These are phyloP conservation scores for Tillandsia fasciculata DNA, from an alignment of 176 grass and related monocot species.

Conservation along the genomic window DNA sequence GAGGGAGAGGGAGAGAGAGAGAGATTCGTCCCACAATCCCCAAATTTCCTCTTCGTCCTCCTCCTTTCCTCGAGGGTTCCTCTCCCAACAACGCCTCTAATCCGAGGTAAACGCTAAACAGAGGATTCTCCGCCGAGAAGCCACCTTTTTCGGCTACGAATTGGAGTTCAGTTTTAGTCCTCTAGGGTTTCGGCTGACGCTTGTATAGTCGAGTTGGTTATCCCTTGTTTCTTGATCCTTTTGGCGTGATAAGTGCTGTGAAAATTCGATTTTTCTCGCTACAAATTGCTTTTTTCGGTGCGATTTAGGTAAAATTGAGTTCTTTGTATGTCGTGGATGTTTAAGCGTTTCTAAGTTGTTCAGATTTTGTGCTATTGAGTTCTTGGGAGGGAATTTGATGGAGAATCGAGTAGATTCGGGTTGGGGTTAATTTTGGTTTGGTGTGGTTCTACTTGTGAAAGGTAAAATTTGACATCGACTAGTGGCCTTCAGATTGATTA, in stretches of 20 bases:
- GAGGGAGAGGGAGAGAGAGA: neutral
- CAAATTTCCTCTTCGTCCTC: slow-evolving; percentile 9
- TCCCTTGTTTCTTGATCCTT: no score
- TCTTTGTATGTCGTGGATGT: neutral
- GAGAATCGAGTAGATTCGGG: no score
- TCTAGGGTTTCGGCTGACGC: no score
- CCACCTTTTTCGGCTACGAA: no score
- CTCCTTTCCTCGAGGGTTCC: neutral
- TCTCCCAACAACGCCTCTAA: neutral
- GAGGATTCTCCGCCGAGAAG: no score
- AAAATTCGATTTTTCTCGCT: neutral
- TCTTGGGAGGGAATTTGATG: neutral
- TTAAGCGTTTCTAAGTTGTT: neutral
- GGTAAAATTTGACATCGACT: no score
- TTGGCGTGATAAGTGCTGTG: neutral
- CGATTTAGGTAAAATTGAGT: neutral
- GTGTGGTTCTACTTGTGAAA: no score
- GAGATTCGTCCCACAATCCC: neutral
- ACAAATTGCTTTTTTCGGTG: neutral
- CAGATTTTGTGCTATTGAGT: neutral
- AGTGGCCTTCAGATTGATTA: no score
- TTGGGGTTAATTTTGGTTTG: no score
- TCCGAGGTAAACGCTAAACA: neutral
- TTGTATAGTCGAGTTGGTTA: no score
- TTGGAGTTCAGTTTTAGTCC: no score